Percentiles rank a stretch among this genome's conserved stretches.
Conservation (phyloP, 2,329 filamentous ascomycete species). For the Botryotinia convoluta region DNA sequence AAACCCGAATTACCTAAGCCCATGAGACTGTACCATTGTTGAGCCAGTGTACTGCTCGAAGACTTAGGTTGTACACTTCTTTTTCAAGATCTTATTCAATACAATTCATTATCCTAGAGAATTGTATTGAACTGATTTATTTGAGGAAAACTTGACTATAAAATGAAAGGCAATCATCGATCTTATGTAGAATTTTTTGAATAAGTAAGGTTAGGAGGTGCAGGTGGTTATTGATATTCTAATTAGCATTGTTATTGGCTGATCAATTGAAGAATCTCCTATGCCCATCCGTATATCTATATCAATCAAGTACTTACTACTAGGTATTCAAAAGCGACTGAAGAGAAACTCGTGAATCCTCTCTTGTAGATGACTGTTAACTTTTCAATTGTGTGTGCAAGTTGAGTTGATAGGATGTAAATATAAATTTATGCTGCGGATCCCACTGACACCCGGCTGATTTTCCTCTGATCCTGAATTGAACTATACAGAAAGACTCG, state of each 20-base stretch:
- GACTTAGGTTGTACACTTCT: neutral
- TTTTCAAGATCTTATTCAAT: neutral
- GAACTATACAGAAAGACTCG: neutral
- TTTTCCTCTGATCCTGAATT: neutral
- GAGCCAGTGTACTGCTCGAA: neutral
- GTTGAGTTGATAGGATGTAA: neutral
- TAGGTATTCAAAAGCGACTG: neutral
- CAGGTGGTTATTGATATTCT: neutral
- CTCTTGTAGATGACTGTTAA: neutral
- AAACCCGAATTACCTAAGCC: conserved; percentile 1
- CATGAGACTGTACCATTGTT: neutral
- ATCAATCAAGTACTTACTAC: neutral
- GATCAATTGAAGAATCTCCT: neutral
- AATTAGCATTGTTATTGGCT: neutral
- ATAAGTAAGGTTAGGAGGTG: neutral
- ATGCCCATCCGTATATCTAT: neutral
- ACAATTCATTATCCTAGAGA: neutral
- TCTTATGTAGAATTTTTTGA: too few species aligned
- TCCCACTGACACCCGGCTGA: neutral
- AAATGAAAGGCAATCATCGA: neutral
- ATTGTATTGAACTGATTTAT: neutral
- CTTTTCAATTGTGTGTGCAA: neutral
- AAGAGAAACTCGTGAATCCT: neutral
- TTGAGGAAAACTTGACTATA: neutral
- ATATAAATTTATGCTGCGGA: neutral